These are phyloP conservation scores for Periconia sp. DNA, from an alignment of 2,329 filamentous ascomycete genomes.

Conservation along the genomic window DNA sequence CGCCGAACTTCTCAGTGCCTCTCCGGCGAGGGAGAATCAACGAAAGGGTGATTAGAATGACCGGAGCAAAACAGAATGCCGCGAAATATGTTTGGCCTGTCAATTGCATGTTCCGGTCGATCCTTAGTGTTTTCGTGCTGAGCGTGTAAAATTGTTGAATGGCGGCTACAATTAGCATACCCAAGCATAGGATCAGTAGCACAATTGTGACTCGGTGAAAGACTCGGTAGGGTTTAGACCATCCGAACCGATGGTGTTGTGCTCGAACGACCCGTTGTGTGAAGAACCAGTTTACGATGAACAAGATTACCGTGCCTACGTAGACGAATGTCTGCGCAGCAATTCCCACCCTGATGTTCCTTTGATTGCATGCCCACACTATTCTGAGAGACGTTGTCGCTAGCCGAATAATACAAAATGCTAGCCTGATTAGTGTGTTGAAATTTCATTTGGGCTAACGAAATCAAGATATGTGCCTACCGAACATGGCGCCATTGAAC, in stretches of 20 bases:
- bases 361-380: conserved; percentile 40
- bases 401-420: conserved; percentile 53
- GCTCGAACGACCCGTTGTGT: conserved; percentile 77
- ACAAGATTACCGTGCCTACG: conserved; percentile 78
- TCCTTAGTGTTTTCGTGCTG: conserved; percentile 54
- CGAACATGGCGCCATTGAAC: conserved; percentile 50
- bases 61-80: conserved; percentile 69
- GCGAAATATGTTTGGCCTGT: conserved; percentile 69
- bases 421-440: conserved; percentile 31
- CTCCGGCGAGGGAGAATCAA: conserved; percentile 53
- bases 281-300: conserved; percentile 79
- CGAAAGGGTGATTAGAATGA: conserved; percentile 60
- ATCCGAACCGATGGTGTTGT: conserved; percentile 73
- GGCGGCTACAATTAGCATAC: conserved; percentile 70
- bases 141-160: conserved; percentile 74
- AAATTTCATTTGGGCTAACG: neutral
- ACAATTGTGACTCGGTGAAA: conserved; percentile 57
- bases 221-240: conserved; percentile 62
- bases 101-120: conserved; percentile 69
- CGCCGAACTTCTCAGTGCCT: conserved; percentile 66
- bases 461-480: conserved; percentile 22
- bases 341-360: conserved; percentile 58
- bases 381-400: conserved; percentile 51
- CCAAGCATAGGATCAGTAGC: conserved; percentile 64
- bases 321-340: conserved; percentile 73